These are phyloP conservation scores for Mitragyna speciosa DNA, from an alignment of 257 asterid species.

Conservation along the genomic window DNA sequence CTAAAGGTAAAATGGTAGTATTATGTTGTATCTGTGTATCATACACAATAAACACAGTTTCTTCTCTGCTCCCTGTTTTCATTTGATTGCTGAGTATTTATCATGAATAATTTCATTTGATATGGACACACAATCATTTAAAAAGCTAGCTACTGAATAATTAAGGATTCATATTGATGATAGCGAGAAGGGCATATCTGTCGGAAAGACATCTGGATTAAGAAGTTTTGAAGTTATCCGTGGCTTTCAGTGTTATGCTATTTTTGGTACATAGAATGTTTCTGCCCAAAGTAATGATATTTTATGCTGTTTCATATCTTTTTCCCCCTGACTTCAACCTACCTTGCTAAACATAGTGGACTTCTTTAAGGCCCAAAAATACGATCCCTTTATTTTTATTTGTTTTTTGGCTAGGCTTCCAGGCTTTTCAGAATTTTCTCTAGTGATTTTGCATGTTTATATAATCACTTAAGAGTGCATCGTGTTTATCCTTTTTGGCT, in stretches of 20 bases:
- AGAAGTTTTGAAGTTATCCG: background rate
- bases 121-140: too few relatives aligned
- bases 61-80: background rate
- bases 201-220: background rate
- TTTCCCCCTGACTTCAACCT: background rate
- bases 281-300: background rate
- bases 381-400: too few relatives aligned
- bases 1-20: constrained; percentile 34
- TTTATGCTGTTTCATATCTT: background rate
- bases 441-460: too few relatives aligned
- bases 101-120: background rate
- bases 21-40: constrained; percentile 5
- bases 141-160: background rate
- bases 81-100: background rate
- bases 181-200: background rate
- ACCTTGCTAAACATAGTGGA: background rate
- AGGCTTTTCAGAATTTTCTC: too few relatives aligned
- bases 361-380: background rate
- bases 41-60: background rate
- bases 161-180: background rate
- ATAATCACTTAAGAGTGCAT: background rate
- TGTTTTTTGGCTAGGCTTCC: too few relatives aligned
- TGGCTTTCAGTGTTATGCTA: background rate
- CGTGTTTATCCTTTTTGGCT: background rate
- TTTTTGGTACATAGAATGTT: background rate